Evolutionary conservation across 116 monocot genomes (phyloP), one percentile per base, ranked within the genome.

Genomic region (Cymodocea nodosa): DNA sequence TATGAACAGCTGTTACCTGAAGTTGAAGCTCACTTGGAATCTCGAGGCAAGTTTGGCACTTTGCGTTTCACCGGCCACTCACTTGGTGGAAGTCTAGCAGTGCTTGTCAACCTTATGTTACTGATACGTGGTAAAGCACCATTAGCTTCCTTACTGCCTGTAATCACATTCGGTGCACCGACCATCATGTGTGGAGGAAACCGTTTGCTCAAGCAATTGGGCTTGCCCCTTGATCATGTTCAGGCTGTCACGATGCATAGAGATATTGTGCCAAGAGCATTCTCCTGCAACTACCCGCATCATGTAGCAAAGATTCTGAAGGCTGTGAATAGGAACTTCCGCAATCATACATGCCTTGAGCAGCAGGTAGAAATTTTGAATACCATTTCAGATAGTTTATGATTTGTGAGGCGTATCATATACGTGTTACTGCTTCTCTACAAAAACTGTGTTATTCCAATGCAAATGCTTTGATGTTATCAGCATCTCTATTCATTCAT

Each of bases 201-300:
- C 65, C 64, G 75, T 48, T 68, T 98, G 63, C 92, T 98, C 63
- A 69, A 58, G 18, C 78, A 81, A 68, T 34, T 98, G 5, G 88
- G 84, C 2, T 74, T 98, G 73, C 80, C 91, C 24, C 68, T 60
- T 23, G 81, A 50, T 54, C 98, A 98, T 80, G 77, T 98, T 59
- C 92, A 86, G 53, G 76, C 86, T 15, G 74, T 98, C 35, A 82
- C 68, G 2, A 82, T 98, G 86, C 98, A 98, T 69, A 68, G 88
- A 66, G 98, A 98, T 58, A 89, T 98, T 64, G 98, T 98, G 44
- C 98, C 98, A 10, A 81, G 98, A 59, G 98, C 86, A 13, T 98
- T 98, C 77, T 91, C 98, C 50, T 98, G 98, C 73, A 73, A 80
- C 71, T 98, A 89, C 59, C 98, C 98, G 3, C 82, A 98, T 68